Percentiles rank a stretch among this genome's conserved stretches.
Conservation (phyloP, 768 basidiomycete species). For the Boletellus emodensis region DNA sequence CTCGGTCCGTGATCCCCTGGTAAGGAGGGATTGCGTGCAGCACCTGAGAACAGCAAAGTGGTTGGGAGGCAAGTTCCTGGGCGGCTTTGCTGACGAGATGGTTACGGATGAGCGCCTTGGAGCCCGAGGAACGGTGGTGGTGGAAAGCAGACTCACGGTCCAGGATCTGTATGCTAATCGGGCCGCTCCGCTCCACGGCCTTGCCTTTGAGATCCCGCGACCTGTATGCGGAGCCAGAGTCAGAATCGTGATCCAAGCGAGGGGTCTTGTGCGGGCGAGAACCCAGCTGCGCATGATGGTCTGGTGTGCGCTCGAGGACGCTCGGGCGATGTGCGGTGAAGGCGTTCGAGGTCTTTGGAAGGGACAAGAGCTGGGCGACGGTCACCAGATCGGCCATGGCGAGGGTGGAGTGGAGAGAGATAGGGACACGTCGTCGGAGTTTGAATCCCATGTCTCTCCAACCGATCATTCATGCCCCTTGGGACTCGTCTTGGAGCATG, state of each 20-base stretch:
- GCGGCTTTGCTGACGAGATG: conserved; percentile 6
- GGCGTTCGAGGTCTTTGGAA: conserved; percentile 50
- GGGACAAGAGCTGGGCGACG: conserved; percentile 33
- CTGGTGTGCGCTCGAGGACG: conserved; percentile 28
- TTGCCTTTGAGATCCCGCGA: conserved; percentile 33
- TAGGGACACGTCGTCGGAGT: neutral
- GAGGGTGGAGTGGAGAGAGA: no score
- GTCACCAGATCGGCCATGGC: conserved; percentile 38
- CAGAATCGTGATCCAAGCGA: conserved; percentile 62
- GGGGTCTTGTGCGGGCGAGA: conserved; percentile 66
- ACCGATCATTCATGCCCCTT: no score
- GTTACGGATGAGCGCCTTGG: neutral
- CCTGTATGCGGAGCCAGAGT: conserved; percentile 64
- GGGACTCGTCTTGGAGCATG: no score
- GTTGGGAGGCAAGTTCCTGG: conserved; percentile 6
- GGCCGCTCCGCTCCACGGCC: conserved; percentile 28
- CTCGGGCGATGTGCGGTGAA: conserved; percentile 43
- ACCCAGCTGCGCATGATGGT: conserved; percentile 42
- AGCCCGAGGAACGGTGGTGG: neutral
- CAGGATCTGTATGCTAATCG: conserved; percentile 45
- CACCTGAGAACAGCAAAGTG: conserved; percentile 30
- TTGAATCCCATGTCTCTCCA: neutral
- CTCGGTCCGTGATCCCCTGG: conserved; percentile 29
- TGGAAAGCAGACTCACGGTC: conserved; percentile 28
- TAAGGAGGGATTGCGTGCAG: conserved; percentile 41